Base-by-base conservation (phyloP, 768 basidiomycete genomes). In the Amanita rubescens region DNA sequence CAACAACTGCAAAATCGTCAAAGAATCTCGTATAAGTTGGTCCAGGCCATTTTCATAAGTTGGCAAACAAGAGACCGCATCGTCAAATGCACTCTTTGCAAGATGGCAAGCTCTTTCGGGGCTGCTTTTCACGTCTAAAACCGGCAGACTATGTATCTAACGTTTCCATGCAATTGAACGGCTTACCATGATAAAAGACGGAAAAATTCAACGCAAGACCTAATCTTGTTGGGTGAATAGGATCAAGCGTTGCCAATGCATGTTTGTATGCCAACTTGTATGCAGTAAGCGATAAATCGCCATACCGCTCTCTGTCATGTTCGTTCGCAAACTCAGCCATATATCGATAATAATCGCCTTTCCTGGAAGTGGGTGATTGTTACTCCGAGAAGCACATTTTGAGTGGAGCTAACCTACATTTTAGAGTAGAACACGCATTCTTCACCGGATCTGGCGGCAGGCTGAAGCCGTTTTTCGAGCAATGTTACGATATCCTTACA, bases 81-180 rank as follows among this genome's bases (percentile, higher is more conserved):
- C 89, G 67, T 94, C 92, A 66, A 94, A 92, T 3, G 91, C 92
- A 64, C 90, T 87, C 71, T 94, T 94, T 48, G 90, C 91, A 55
- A 94, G 75, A 65, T 88, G 87, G 67, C 90, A 92, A 30, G 91
- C 91, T 57, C 87, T 77, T 63, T 90, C 87, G 22, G 92, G 89
- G 64, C 85, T 87, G 67, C 85, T 83, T 59, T 82, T 78, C 62
- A 93, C 89, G 66, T 94, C 85, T 72, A 46, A 52, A 35, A n/a
- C n/a, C 7, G 32, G 33, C 11, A 17, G n/a, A 49, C 44, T 41
- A 9, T 15, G 24, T 38, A 27, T 25, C 42, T 10, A 20, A 12
- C 19, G 9, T 37, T 32, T 34, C 14, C 5, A 24, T 15, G 49
- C 25, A 9, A 39, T 53, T 41, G 24, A 43, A 30, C 30, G 25